A percentile compares a stretch with the other conserved stretches of the same genome.
Evolutionary conservation across 2,329 filamentous ascomycete species (phyloP).

Genomic region (Aspergillus calidoustus): DNA sequence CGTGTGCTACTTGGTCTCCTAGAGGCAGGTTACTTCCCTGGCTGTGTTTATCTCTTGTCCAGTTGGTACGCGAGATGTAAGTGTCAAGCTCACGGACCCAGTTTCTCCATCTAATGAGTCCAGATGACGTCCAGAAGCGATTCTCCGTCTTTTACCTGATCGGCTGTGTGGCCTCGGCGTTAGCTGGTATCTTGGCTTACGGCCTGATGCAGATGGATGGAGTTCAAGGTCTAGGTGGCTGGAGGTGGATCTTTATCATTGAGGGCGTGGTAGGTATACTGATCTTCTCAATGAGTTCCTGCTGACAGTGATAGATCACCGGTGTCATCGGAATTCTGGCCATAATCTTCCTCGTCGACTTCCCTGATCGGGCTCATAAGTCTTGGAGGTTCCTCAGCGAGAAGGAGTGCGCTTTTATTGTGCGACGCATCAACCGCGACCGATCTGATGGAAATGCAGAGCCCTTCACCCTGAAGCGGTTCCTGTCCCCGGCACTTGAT

Average conservation of each 20-base stretch:
- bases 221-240: slow-evolving; percentile 49
- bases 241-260: slow-evolving; percentile 62
- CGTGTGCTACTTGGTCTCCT: slow-evolving; percentile 34
- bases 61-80: slow-evolving; percentile 67
- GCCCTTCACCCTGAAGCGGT: slow-evolving; percentile 53
- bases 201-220: slow-evolving; percentile 50
- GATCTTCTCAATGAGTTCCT: neutral
- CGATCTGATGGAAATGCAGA: slow-evolving; percentile 56
- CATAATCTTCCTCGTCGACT: slow-evolving; percentile 44
- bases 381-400: slow-evolving; percentile 40
- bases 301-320: slow-evolving; percentile 27
- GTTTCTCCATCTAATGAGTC: neutral
- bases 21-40: slow-evolving; percentile 64
- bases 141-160: slow-evolving; percentile 55
- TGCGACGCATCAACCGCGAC: slow-evolving; percentile 57
- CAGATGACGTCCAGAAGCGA: slow-evolving; percentile 39
- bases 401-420: slow-evolving; percentile 54
- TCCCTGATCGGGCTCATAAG: slow-evolving; percentile 40
- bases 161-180: slow-evolving; percentile 53
- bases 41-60: slow-evolving; percentile 72
- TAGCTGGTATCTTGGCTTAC: slow-evolving; percentile 53
- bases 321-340: slow-evolving; percentile 34
- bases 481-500: slow-evolving; percentile 54
- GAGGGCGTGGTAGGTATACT: slow-evolving; percentile 49
- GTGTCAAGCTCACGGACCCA: slow-evolving; percentile 14